Evolutionary conservation across 345 rosid species (phyloP).

Genomic region (Ceriops tagal): DNA sequence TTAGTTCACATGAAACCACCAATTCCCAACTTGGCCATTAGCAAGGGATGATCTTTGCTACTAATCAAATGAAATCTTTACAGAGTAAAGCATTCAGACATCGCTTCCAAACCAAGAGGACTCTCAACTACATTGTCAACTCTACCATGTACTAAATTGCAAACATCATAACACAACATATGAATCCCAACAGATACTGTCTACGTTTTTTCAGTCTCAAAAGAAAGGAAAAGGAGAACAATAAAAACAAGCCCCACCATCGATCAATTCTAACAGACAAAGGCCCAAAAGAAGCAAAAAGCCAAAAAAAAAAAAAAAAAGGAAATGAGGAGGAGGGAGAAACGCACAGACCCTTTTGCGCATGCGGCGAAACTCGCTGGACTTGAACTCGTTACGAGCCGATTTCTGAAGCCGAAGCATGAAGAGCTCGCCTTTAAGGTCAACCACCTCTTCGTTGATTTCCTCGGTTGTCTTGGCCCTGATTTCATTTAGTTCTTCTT

Average conservation of each 20-base stretch:
- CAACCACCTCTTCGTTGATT: slow-evolving; percentile 78
- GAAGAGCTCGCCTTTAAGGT: slow-evolving; percentile 89
- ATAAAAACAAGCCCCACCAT: too few species aligned
- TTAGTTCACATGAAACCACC: background rate
- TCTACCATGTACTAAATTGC: too few species aligned
- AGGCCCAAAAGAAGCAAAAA: too few species aligned
- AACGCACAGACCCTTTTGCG: slow-evolving; percentile 56
- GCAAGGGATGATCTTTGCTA: background rate
- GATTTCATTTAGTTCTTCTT: slow-evolving; percentile 71
- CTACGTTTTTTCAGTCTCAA: too few species aligned
- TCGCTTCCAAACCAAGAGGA: background rate
- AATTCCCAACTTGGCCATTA: background rate
- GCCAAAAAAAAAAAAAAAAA: background rate
- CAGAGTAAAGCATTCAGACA: background rate
- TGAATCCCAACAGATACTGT: too few species aligned
- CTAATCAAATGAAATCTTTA: too few species aligned
- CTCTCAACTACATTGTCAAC: background rate
- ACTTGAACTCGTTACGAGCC: slow-evolving; percentile 79
- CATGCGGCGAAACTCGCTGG: slow-evolving; percentile 86
- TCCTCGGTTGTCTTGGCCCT: slow-evolving; percentile 64
- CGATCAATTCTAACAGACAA: too few species aligned
- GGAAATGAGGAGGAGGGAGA: slow-evolving; percentile 17
- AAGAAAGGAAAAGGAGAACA: too few species aligned
- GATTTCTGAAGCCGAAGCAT: slow-evolving; percentile 88
- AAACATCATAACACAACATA: too few species aligned